Evolutionary conservation across 768 basidiomycete genomes (phyloP).

Genomic region (Lanmaoa pseudosensibilis): DNA sequence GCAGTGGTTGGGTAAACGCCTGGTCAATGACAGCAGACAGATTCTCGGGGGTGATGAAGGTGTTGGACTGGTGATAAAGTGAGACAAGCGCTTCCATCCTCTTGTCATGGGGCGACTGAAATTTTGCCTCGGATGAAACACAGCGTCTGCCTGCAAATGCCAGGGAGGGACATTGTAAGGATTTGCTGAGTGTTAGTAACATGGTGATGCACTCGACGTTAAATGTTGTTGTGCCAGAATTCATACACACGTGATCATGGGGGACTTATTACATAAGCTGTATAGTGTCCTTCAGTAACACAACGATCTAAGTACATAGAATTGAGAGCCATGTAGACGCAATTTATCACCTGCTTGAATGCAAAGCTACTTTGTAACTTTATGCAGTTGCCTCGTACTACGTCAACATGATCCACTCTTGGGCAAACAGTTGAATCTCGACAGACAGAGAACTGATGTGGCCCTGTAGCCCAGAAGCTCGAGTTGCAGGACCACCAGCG

Average conservation of each 20-base stretch:
- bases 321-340: too few species aligned
- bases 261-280: slow-evolving; percentile 17
- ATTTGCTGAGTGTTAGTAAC: slow-evolving; percentile 7
- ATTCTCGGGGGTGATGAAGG: slow-evolving; percentile 71
- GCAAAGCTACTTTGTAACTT: neutral
- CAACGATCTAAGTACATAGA: too few species aligned
- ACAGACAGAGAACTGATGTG: neutral
- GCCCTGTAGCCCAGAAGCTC: neutral
- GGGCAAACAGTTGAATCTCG: neutral
- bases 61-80: slow-evolving; percentile 74
- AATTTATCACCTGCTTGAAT: neutral
- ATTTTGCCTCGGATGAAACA: slow-evolving; percentile 22
- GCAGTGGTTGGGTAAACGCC: slow-evolving; percentile 45
- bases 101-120: slow-evolving; percentile 21
- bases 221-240: neutral
- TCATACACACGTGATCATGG: neutral
- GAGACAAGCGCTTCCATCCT: slow-evolving; percentile 71
- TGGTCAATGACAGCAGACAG: slow-evolving; percentile 63
- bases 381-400: neutral
- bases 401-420: neutral
- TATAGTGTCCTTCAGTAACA: too few species aligned
- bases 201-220: slow-evolving; percentile 7
- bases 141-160: slow-evolving; percentile 13
- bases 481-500: neutral
- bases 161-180: slow-evolving; percentile 7